These are phyloP conservation scores for Jasminum sambac DNA, from an alignment of 257 asterid species.

Conservation along the genomic window DNA sequence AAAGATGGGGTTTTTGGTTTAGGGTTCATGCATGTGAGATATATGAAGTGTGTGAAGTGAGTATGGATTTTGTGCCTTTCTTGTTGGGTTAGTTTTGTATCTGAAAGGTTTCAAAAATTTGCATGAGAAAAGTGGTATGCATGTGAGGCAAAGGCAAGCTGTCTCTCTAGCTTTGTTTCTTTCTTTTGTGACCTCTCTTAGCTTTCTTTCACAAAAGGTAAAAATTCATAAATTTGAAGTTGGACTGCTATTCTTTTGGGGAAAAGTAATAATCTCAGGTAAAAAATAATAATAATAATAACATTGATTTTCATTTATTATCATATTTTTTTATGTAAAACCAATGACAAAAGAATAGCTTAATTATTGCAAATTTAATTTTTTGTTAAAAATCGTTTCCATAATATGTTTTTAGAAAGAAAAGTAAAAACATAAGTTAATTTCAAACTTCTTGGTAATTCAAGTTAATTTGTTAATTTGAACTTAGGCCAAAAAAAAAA, in stretches of 20 bases:
- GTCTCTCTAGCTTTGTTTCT: slow-evolving; percentile 58
- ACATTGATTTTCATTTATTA: too few relatives aligned
- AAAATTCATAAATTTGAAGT: slow-evolving; percentile 55
- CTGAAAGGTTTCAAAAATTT: slow-evolving; percentile 38
- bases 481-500: too few relatives aligned
- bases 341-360: too few relatives aligned
- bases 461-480: too few relatives aligned
- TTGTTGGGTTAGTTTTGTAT: slow-evolving; percentile 76
- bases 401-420: too few relatives aligned
- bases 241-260: slow-evolving; percentile 61
- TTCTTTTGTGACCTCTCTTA: slow-evolving; percentile 40
- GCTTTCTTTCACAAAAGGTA: slow-evolving; percentile 35
- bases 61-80: slow-evolving; percentile 71
- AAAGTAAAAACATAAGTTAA: too few relatives aligned
- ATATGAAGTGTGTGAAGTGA: slow-evolving; percentile 22
- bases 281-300: too few relatives aligned
- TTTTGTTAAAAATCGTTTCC: too few relatives aligned
- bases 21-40: slow-evolving; percentile 29
- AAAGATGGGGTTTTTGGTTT: not conserved
- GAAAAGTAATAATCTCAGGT: too few relatives aligned
- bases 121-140: slow-evolving; percentile 70
- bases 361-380: too few relatives aligned
- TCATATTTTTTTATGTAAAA: too few relatives aligned
- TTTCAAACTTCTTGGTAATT: slow-evolving; percentile 6
- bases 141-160: slow-evolving; percentile 90